A percentile compares a stretch with the other conserved stretches of the same genome.
These are phyloP conservation scores for Magnolia changhungtana DNA, from an alignment of 164 flowering plant species.

Conservation along the genomic window DNA sequence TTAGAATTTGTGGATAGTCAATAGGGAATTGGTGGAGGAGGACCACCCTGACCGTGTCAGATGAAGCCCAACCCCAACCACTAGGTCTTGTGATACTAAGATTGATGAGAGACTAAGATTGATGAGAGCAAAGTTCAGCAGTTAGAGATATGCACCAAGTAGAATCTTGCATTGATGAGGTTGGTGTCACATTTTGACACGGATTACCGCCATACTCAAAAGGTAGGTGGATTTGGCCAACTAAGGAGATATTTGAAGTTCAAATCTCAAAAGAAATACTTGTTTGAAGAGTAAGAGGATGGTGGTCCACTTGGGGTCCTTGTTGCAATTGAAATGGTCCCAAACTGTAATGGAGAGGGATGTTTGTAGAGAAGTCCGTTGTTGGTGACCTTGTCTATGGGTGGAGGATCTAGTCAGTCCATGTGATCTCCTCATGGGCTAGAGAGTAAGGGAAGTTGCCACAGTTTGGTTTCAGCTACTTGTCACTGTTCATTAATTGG, in stretches of 20 bases:
- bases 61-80: background rate
- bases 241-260: background rate
- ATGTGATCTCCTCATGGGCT: slow-evolving; percentile 13
- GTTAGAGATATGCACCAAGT: background rate
- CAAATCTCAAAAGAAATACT: background rate
- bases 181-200: background rate
- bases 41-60: background rate
- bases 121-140: background rate
- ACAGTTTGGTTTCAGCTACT: background rate
- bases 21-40: background rate
- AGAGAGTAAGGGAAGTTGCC: background rate
- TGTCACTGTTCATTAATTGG: slow-evolving; percentile 5
- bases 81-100: background rate
- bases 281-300: slow-evolving; percentile 3
- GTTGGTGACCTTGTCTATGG: background rate
- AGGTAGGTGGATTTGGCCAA: background rate
- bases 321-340: slow-evolving; percentile 4
- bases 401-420: background rate
- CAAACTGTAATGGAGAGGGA: slow-evolving; percentile 1
- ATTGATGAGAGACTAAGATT: background rate
- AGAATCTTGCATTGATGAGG: background rate
- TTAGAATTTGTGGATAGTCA: background rate
- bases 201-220: background rate
- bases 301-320: slow-evolving; percentile 16
- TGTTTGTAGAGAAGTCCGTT: background rate